Conservation (phyloP, 495 filamentous ascomycete genomes). For the Achaetomiella virescens region DNA sequence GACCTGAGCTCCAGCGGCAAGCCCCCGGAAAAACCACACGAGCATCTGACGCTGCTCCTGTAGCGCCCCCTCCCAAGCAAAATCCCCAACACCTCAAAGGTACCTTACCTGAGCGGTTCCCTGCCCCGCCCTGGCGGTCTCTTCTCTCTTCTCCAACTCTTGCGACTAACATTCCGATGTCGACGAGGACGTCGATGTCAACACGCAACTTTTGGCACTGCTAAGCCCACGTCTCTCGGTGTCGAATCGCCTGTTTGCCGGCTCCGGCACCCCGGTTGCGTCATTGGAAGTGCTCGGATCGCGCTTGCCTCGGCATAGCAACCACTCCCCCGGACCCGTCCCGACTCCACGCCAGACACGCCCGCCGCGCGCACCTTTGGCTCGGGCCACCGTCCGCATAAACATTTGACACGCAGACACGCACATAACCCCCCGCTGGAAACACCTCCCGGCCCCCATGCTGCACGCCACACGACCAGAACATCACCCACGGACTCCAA, state of each 20-base stretch:
- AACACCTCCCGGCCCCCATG: slow-evolving; percentile 14
- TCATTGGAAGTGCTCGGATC: slow-evolving; percentile 14
- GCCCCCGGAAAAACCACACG: slow-evolving; percentile 7
- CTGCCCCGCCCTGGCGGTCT: slow-evolving; percentile 4
- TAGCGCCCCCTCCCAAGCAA: too few species aligned
- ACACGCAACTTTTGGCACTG: slow-evolving; percentile 7
- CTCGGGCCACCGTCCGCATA: background rate
- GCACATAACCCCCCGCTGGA: background rate
- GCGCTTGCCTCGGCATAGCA: slow-evolving; percentile 26
- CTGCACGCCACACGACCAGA: slow-evolving; percentile 22
- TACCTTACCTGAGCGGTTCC: background rate
- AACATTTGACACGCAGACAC: background rate
- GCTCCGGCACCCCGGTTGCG: slow-evolving; percentile 9
- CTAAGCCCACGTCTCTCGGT: background rate
- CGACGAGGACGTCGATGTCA: background rate
- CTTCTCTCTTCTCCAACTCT: background rate
- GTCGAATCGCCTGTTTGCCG: slow-evolving; percentile 10
- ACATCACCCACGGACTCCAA: slow-evolving; percentile 27
- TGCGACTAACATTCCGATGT: background rate
- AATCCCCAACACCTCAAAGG: too few species aligned
- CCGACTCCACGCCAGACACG: slow-evolving; percentile 10
- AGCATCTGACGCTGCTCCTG: slow-evolving; percentile 4
- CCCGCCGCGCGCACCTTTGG: background rate
- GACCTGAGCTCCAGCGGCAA: slow-evolving; percentile 2
- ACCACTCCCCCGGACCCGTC: slow-evolving; percentile 4